phyloP scores from a whole-genome alignment of 2,329 filamentous ascomycete genomes.

The Kalaharituber pfeilii region DNA sequence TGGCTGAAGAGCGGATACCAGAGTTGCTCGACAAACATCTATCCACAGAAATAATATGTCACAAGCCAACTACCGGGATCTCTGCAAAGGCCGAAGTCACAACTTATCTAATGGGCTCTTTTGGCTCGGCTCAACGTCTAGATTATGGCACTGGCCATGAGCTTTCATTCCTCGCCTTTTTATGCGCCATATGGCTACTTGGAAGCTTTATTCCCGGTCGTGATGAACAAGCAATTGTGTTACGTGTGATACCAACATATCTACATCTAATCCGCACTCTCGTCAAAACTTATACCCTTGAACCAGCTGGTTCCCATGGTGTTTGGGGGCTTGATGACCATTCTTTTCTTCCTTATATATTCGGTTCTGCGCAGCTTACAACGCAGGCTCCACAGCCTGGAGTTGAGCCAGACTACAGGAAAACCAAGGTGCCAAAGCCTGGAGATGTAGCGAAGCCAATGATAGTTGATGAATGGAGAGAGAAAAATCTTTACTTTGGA shows the following conservation, averaged over 20 bases:
- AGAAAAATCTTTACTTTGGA: constrained; percentile 74
- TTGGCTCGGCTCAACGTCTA: constrained; percentile 73
- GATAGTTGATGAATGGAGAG: constrained; percentile 48
- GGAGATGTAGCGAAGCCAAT: constrained; percentile 46
- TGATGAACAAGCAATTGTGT: constrained; percentile 20
- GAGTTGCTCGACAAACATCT: constrained; percentile 42
- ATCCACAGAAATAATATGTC: constrained; percentile 29
- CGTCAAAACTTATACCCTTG: constrained; percentile 79
- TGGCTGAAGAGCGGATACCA: constrained; percentile 41
- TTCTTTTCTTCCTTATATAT: constrained; percentile 82
- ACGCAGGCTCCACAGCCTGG: constrained; percentile 27
- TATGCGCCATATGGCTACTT: constrained; percentile 82
- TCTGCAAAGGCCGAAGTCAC: constrained; percentile 49
- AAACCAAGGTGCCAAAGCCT: constrained; percentile 47
- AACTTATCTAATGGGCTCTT: constrained; percentile 65
- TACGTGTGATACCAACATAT: constrained; percentile 49
- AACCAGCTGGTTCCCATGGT: constrained; percentile 88
- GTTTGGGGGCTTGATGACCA: constrained; percentile 99
- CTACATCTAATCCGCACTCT: constrained; percentile 56
- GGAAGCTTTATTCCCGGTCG: constrained; percentile 49
- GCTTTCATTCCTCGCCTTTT: constrained; percentile 79
- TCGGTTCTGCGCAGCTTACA: constrained; percentile 71
- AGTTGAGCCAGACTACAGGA: constrained; percentile 11
- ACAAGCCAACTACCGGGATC: constrained; percentile 21
- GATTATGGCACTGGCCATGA: constrained; percentile 97